Base-by-base conservation (phyloP, 2,329 filamentous ascomycete species). In the Diplocarpon mali region DNA sequence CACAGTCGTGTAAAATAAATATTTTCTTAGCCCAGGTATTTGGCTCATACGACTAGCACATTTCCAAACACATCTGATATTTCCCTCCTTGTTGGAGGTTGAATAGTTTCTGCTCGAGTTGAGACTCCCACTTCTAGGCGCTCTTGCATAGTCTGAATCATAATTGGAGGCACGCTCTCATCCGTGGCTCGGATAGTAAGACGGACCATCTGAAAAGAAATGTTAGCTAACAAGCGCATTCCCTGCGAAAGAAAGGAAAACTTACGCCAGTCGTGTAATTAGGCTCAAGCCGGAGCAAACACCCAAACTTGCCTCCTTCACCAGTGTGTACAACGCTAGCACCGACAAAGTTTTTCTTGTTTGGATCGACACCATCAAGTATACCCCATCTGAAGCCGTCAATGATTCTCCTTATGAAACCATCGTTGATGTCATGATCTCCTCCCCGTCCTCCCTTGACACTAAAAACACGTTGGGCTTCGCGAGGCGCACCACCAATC, bases 161-260 rank as follows among this genome's bases (percentile, higher is more conserved):
- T 63, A 15, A 90, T 73, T 1, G 77, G 73, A 7, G 92, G 88
- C 0, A 98, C 86, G 28, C 72, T 76, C 60, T 96, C 92, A 59
- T 96, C 90, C 1, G 92, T 98, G 5, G 90, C 92, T 51, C 92
- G 78, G 56, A 98, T 83, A 0, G 92, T 98, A 49, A 96, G 72
- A 42, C 92, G 89, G 58, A 93, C 85, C 87, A 95, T 95, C 92
- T 95, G 55, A 7, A 49, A 3, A n/a, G 24, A 29, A 24, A 51
- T 56, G 47, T 53, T 42, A 53, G 49, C n/a, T n/a, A n/a, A n/a
- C 36, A 59, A 31, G 16, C 35, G 13, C 14, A 11, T 28, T 35
- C 16, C 9, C 30, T 32, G 30, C 30, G 3, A 44, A 14, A 35
- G 16, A 16, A 27, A 35, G 17, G 35, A 31, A 29, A 12, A 67